Evolutionary conservation across 2,329 filamentous ascomycete genomes (phyloP).

Genomic region (Venturia effusa): DNA sequence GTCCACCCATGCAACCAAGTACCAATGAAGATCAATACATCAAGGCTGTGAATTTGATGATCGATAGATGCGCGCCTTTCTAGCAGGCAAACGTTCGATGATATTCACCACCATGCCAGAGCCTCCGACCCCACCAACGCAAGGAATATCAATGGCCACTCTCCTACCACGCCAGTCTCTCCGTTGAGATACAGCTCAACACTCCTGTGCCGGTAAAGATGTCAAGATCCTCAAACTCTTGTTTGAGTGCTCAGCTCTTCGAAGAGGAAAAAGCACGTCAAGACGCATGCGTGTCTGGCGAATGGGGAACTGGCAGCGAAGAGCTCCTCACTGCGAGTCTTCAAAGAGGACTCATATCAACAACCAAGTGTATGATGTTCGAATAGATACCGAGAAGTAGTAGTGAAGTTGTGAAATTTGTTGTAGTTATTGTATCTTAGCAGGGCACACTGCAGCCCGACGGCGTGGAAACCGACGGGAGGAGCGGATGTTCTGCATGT

Average conservation of each 20-base stretch:
- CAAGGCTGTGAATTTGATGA: neutral
- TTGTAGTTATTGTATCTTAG: too few species aligned
- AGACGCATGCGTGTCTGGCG: constrained; percentile 2
- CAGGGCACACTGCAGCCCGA: too few species aligned
- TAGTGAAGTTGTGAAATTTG: too few species aligned
- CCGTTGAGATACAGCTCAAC: constrained; percentile 6
- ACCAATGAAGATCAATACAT: too few species aligned
- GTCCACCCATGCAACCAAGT: too few species aligned
- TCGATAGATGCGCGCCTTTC: neutral
- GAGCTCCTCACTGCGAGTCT: neutral
- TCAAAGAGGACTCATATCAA: too few species aligned
- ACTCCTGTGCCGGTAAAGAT: constrained; percentile 1
- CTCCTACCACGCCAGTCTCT: neutral
- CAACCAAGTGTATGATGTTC: too few species aligned
- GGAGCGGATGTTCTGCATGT: neutral
- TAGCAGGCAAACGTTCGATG: neutral
- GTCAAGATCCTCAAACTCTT: neutral
- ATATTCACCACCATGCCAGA: neutral
- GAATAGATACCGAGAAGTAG: too few species aligned
- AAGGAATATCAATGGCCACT: neutral
- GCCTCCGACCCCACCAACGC: neutral
- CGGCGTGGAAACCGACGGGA: neutral
- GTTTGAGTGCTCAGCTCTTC: constrained; percentile 2
- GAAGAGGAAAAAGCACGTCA: neutral
- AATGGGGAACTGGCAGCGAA: constrained; percentile 1